A percentile compares a stretch with the other conserved stretches of the same genome.
phyloP scores from a whole-genome alignment of 768 basidiomycete genomes.

The Agrocybe praecox region DNA sequence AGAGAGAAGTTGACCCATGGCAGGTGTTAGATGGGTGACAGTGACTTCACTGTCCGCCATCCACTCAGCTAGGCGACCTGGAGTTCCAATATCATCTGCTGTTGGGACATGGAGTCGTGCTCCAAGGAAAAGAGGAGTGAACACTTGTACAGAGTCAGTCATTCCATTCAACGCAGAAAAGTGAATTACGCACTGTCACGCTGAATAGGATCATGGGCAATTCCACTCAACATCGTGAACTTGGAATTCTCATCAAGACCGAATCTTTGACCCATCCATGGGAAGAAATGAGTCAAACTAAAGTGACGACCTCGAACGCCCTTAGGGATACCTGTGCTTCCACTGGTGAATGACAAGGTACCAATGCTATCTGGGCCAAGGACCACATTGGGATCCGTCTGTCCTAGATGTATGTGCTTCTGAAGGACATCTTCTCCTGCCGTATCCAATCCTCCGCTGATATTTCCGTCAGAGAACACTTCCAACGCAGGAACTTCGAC shows the following conservation, averaged over 20 bases:
- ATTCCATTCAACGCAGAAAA: background rate
- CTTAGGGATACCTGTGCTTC: slow-evolving; percentile 97
- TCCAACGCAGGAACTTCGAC: slow-evolving; percentile 91
- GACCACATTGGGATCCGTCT: slow-evolving; percentile 76
- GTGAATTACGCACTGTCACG: slow-evolving; percentile 80
- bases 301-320: slow-evolving; percentile 96
- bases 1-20: slow-evolving; percentile 98
- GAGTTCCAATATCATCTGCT: slow-evolving; percentile 94
- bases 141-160: slow-evolving; percentile 58
- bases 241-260: slow-evolving; percentile 71
- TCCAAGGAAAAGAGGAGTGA: slow-evolving; percentile 97
- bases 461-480: slow-evolving; percentile 61
- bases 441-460: slow-evolving; percentile 61
- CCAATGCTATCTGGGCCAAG: slow-evolving; percentile 96
- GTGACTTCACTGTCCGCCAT: slow-evolving; percentile 92
- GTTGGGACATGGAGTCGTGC: slow-evolving; percentile 96
- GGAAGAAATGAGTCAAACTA: slow-evolving; percentile 98
- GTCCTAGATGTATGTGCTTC: slow-evolving; percentile 53
- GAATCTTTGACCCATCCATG: slow-evolving; percentile 96
- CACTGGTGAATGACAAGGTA: slow-evolving; percentile 95
- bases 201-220: slow-evolving; percentile 99
- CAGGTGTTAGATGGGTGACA: slow-evolving; percentile 97
- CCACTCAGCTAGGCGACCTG: slow-evolving; percentile 96
- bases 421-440: slow-evolving; percentile 62
- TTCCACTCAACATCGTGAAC: slow-evolving; percentile 99